Evolutionary conservation across 2,329 filamentous ascomycete genomes (phyloP), one percentile per base, ranked within the genome.

Genomic region (Clonostachys rhizophaga): DNA sequence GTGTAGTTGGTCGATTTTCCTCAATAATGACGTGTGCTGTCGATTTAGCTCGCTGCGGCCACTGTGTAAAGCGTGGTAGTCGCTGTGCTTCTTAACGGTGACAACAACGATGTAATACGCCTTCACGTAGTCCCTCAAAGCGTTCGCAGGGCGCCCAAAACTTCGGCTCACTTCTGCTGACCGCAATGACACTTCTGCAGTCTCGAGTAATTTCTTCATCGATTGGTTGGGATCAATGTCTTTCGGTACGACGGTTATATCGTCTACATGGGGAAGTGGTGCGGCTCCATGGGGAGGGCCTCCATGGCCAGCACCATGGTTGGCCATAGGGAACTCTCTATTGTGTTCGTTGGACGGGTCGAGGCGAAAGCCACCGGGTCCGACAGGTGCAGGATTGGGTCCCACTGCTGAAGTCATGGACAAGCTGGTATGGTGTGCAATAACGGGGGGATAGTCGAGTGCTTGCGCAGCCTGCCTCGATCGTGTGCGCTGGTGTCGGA

Each of bases 41-140:
- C 71, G 69, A 43, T 67, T 64, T 18, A 78, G 56, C 10, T 78
- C 72, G 37, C 70, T 66, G 24, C 71, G 69, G 43, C 83, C 79
- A 36, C 67, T 67, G 55, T 81, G 79, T 49, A 91, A 70, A 45
- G 78, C 74, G 30, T 81, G 78, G 63, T 83, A 95, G 51, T 92
- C 88, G 48, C 79, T 81, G 62, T 95, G 90, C 35, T 75, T 76
- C 3, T 89, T 87, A 24, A 97, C 84, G 40, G 84, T 71, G 47
- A 92, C 84, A 44, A 91, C 76, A 13, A 87, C 79, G 47, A 96
- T 86, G 48, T 91, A 84, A 50, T 80, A 91, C 11, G 91, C 89
- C 52, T 86, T 81, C 49, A 97, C 78, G 60, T 92, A 97, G 51
- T 95, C 88, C 53, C 87, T 81, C 47, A 95, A 86, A 4, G 91